Base-by-base conservation (phyloP, 176 grass and related monocot species). In the Cenchrus americanus region DNA sequence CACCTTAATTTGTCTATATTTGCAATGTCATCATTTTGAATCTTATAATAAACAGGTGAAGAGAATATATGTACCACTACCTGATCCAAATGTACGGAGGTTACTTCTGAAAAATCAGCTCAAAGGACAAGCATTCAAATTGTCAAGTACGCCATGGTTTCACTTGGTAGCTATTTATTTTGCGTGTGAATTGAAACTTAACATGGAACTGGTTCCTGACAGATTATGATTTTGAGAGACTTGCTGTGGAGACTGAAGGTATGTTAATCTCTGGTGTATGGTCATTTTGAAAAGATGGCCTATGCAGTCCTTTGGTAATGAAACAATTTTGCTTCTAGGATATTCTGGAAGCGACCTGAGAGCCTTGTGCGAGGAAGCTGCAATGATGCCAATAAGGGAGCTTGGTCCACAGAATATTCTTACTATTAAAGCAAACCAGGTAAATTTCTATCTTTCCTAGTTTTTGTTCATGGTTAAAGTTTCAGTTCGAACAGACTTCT, bases 311-410 rank as follows among this genome's bases (percentile, higher is more conserved):
- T 84, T 86, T 7, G 0, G 0, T 49, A 12, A 52, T 55, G 26
- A 77, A 73, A 55, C 77, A 54, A 14, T 30, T 76, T 46, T 84
- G 47, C 24, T 77, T 44, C 2, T 86, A 98, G 96, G 96, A 69
- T 98, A 98, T 90, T 98, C 96, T 46, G 96, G 96, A 61, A 98
- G 96, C 83, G 96, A 98, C 78, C 80, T 98, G 73, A 92, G 92
- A 82, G 96, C 93, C 11, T 57, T 98, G 78, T 95, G 96, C 61
- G 93, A 94, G 84, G 96, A 98, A 94, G 87, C 96, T 81, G 96
- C 96, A 50, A 98, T 98, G 96, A 92, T 94, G 93, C 96, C 96
- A 61, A 90, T 96, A 77, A 90, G 96, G 91, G 96, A 95, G 80
- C 87, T 98, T 49, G 96, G 89, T 61, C 93, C 91, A 55, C 89